These are phyloP conservation scores for Penicillium parvum DNA, from an alignment of 495 filamentous ascomycete genomes.

Conservation along the genomic window DNA sequence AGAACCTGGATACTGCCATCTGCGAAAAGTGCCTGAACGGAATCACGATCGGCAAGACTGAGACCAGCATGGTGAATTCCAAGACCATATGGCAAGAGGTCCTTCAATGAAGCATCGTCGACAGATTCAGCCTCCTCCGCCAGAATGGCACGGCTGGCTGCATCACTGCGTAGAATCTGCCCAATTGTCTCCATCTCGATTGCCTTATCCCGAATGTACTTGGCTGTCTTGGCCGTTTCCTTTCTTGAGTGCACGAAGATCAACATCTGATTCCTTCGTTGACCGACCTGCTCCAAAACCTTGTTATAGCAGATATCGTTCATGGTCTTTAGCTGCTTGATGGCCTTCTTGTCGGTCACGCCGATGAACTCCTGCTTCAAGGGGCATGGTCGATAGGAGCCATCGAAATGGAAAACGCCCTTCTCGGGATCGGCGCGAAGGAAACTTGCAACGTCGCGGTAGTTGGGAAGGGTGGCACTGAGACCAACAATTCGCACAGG, in stretches of 20 bases:
- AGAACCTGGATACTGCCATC: slow-evolving; percentile 91
- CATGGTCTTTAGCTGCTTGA: slow-evolving; percentile 99
- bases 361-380: slow-evolving; percentile 96
- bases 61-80: slow-evolving; percentile 98
- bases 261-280: slow-evolving; percentile 90
- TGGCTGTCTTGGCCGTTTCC: slow-evolving; percentile 95
- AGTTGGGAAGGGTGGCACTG: slow-evolving; percentile 94
- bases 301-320: slow-evolving; percentile 98
- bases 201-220: slow-evolving; percentile 93
- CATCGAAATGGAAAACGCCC: slow-evolving; percentile 94
- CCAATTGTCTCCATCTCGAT: slow-evolving; percentile 94
- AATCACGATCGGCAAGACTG: slow-evolving; percentile 85
- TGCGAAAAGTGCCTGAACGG: slow-evolving; percentile 91
- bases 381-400: slow-evolving; percentile 87
- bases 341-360: slow-evolving; percentile 95
- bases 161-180: slow-evolving; percentile 89
- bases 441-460: slow-evolving; percentile 93
- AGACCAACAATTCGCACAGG: slow-evolving; percentile 87
- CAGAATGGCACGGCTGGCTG: slow-evolving; percentile 83
- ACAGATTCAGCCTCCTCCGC: slow-evolving; percentile 79
- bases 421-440: slow-evolving; percentile 82
- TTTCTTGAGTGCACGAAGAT: slow-evolving; percentile 98
- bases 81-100: slow-evolving; percentile 91
- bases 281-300: slow-evolving; percentile 92
- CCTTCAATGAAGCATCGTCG: slow-evolving; percentile 84